These are phyloP conservation scores for Diaporthe ampelina DNA, from an alignment of 2,329 filamentous ascomycete genomes.

Conservation along the genomic window DNA sequence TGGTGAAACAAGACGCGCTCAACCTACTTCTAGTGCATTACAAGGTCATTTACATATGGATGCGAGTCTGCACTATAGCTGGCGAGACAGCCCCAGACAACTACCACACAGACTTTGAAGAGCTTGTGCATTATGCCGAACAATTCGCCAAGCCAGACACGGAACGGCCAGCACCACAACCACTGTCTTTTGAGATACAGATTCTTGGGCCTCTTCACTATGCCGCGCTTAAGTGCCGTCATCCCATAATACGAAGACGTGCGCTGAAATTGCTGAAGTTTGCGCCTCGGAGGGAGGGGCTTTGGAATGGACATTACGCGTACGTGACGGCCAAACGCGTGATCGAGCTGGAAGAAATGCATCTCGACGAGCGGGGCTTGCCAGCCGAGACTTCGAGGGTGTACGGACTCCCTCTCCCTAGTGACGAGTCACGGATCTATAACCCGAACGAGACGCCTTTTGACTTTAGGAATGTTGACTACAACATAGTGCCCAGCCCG, in stretches of 20 bases:
- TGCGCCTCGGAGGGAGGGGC: not conserved
- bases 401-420: not conserved
- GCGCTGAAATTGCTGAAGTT: not conserved
- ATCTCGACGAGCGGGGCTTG: not conserved
- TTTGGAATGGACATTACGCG: constrained; percentile 6
- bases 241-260: constrained; percentile 4
- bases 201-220: not conserved
- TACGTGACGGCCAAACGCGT: constrained; percentile 3
- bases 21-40: constrained; percentile 24
- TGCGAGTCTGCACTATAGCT: constrained; percentile 25
- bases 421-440: not conserved
- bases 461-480: not conserved
- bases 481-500: constrained; percentile 2
- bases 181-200: not conserved
- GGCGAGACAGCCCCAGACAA: not conserved
- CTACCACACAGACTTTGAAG: not conserved
- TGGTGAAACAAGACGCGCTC: not conserved
- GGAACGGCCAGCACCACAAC: not conserved
- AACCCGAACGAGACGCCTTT: not conserved
- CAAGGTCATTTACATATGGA: constrained; percentile 22
- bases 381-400: not conserved
- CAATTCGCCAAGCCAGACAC: not conserved
- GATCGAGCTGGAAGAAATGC: constrained; percentile 1
- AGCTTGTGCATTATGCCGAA: not conserved
- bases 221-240: constrained; percentile 16